Evolutionary conservation across 2,329 filamentous ascomycete species (phyloP).

Genomic region (Davidsoniella virescens): DNA sequence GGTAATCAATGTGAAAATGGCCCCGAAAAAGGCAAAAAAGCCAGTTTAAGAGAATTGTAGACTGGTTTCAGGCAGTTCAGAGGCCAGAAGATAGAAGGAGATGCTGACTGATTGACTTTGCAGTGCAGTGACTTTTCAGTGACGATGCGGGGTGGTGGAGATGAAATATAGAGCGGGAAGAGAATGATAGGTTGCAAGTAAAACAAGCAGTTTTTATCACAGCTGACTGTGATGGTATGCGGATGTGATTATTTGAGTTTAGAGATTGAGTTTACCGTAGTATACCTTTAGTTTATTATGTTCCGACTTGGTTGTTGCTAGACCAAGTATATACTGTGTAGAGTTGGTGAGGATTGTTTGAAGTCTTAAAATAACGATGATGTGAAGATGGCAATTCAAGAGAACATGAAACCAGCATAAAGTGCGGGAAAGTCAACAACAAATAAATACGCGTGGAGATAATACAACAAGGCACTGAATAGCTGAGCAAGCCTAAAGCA

Average conservation of each 20-base stretch:
- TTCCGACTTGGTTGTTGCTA: too few species aligned
- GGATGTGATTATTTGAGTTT: too few species aligned
- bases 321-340: too few species aligned
- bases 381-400: conserved; percentile 13
- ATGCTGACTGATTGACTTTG: background rate
- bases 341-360: background rate
- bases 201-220: too few species aligned
- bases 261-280: too few species aligned
- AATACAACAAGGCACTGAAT: too few species aligned
- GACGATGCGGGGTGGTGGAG: conserved; percentile 1
- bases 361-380: background rate
- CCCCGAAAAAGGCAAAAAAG: background rate
- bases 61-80: background rate
- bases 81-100: too few species aligned
- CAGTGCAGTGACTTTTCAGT: background rate
- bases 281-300: too few species aligned
- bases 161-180: background rate
- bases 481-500: too few species aligned
- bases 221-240: too few species aligned
- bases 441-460: background rate
- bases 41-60: background rate
- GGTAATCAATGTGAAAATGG: too few species aligned
- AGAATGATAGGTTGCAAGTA: background rate
- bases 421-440: background rate
- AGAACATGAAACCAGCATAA: conserved; percentile 6